These are phyloP conservation scores for Excoecaria agallocha DNA, from an alignment of 345 rosid genomes.

Conservation along the genomic window DNA sequence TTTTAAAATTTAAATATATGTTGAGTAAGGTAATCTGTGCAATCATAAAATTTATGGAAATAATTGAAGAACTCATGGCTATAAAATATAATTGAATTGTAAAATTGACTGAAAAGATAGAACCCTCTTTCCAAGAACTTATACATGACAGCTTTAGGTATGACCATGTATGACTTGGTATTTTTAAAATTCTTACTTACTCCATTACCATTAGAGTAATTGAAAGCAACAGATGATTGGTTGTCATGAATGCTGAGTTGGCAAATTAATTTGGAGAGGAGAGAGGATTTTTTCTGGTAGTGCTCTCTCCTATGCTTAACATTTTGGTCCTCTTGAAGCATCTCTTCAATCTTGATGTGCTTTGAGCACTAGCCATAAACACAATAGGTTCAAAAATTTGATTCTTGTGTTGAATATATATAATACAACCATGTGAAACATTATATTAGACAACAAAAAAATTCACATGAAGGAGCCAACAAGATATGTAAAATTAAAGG, in stretches of 20 bases:
- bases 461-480: background rate
- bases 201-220: constrained; percentile 50
- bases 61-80: background rate
- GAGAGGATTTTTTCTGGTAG: constrained; percentile 75
- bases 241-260: constrained; percentile 88
- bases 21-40: no score
- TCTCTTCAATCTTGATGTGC: constrained; percentile 72
- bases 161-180: no score
- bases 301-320: constrained; percentile 74
- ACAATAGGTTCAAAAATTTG: background rate
- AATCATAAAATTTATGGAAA: no score
- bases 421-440: background rate
- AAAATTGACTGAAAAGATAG: background rate
- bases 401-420: background rate
- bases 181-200: constrained; percentile 38
- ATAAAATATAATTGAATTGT: background rate
- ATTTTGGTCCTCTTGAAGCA: constrained; percentile 89
- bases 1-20: background rate
- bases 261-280: constrained; percentile 74
- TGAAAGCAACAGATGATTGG: constrained; percentile 78
- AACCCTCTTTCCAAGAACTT: background rate
- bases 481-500: background rate
- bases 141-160: background rate
- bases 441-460: background rate
- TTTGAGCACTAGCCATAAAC: constrained; percentile 55